Conservation (phyloP, 2,329 filamentous ascomycete species). For the Fusarium mundagurra region DNA sequence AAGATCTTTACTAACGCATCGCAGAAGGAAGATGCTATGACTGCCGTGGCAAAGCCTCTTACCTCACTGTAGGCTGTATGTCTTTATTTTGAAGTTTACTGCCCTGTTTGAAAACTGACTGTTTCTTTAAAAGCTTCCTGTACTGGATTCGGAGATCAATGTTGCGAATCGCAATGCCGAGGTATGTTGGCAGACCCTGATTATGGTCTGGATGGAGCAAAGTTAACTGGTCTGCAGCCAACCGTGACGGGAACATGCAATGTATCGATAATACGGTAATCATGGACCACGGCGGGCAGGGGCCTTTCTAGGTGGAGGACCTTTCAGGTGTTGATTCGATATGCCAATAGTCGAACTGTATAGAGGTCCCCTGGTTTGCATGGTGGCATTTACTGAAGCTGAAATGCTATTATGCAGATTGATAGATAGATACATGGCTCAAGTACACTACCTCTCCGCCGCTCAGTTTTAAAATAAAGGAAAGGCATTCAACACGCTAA, state of each 20-base stretch:
- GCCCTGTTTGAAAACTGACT: neutral
- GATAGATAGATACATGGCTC: neutral
- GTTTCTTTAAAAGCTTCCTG: neutral
- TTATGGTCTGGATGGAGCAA: rapidly evolving
- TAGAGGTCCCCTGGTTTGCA: neutral
- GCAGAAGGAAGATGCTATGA: neutral
- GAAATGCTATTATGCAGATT: neutral
- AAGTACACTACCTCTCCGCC: neutral
- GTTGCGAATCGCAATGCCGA: neutral
- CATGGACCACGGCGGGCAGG: neutral
- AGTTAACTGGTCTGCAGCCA: neutral
- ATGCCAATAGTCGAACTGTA: neutral
- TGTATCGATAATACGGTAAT: neutral
- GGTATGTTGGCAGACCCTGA: neutral
- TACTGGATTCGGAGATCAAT: neutral
- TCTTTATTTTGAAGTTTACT: neutral
- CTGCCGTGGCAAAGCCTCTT: neutral
- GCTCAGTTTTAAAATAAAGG: neutral
- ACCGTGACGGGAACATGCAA: neutral
- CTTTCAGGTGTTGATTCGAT: neutral
- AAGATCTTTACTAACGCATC: neutral
- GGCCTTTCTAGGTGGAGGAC: neutral
- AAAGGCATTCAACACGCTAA: neutral
- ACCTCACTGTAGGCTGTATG: neutral
- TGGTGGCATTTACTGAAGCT: no score